Conservation (phyloP, 495 filamentous ascomycete genomes). For the Tuber indicum region DNA sequence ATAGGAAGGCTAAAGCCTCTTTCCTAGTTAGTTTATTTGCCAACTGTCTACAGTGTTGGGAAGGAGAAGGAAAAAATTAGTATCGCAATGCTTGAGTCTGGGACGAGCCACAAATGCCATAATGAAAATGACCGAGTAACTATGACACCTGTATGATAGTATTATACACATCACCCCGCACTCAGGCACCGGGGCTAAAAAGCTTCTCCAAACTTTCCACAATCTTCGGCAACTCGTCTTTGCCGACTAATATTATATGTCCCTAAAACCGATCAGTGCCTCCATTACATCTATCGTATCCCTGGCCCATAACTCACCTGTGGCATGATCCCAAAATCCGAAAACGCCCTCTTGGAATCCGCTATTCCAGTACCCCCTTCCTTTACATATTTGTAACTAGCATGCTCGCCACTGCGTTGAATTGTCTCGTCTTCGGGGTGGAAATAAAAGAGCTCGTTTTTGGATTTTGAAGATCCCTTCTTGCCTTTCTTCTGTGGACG, state of each 20-base stretch:
- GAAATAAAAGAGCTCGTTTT: slow-evolving; percentile 67
- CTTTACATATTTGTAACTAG: slow-evolving; percentile 69
- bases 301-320: slow-evolving; percentile 43
- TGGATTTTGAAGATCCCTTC: slow-evolving; percentile 47
- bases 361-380: slow-evolving; percentile 67
- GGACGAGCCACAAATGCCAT: not conserved
- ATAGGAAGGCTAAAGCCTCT: not conserved
- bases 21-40: not conserved
- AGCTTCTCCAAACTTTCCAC: slow-evolving; percentile 27
- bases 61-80: not conserved
- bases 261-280: not conserved
- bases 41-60: not conserved
- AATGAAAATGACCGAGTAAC: not conserved
- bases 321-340: slow-evolving; percentile 82
- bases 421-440: slow-evolving; percentile 95
- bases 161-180: not conserved
- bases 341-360: slow-evolving; percentile 89
- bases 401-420: slow-evolving; percentile 53
- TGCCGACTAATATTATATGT: slow-evolving; percentile 71
- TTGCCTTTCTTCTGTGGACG: slow-evolving; percentile 74
- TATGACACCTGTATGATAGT: not conserved
- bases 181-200: slow-evolving; percentile 4
- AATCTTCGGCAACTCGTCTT: slow-evolving; percentile 49
- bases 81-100: not conserved
- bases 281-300: not conserved